These are phyloP conservation scores for Taxawa tesnikishii DNA, from an alignment of 2,329 filamentous ascomycete genomes.

Conservation along the genomic window DNA sequence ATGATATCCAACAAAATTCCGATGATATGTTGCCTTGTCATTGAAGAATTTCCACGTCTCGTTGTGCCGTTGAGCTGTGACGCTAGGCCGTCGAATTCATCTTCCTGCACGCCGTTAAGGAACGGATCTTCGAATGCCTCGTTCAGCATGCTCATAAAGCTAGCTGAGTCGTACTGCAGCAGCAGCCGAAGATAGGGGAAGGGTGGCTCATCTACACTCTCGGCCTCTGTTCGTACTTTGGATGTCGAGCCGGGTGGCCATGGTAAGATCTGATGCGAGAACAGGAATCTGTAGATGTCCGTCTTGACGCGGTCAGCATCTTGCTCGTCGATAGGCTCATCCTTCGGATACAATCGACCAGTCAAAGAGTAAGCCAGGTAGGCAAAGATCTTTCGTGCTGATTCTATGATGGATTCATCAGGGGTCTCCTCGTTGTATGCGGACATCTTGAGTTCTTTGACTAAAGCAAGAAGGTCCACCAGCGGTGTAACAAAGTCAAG, in stretches of 20 bases:
- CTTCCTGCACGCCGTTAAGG: slow-evolving; percentile 66
- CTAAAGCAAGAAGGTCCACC: slow-evolving; percentile 63
- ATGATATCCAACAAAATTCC: slow-evolving; percentile 87
- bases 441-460: slow-evolving; percentile 44
- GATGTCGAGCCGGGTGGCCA: slow-evolving; percentile 55
- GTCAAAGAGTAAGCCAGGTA: slow-evolving; percentile 90
- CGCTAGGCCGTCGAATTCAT: slow-evolving; percentile 39
- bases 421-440: slow-evolving; percentile 51
- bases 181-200: slow-evolving; percentile 80
- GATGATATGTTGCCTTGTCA: slow-evolving; percentile 79
- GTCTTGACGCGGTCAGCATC: slow-evolving; percentile 67
- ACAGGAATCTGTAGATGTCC: slow-evolving; percentile 85
- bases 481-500: slow-evolving; percentile 83
- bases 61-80: slow-evolving; percentile 12
- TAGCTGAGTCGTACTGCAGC: slow-evolving; percentile 77
- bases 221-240: slow-evolving; percentile 28
- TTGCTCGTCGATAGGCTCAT: slow-evolving; percentile 59
- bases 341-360: slow-evolving; percentile 82
- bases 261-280: slow-evolving; percentile 64
- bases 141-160: slow-evolving; percentile 88
- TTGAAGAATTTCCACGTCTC: slow-evolving; percentile 14
- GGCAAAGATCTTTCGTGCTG: slow-evolving; percentile 78
- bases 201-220: slow-evolving; percentile 50
- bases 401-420: background rate
- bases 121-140: slow-evolving; percentile 96